Base-by-base conservation (phyloP, 2,329 filamentous ascomycete genomes). In the Claviceps pazoutovae region DNA sequence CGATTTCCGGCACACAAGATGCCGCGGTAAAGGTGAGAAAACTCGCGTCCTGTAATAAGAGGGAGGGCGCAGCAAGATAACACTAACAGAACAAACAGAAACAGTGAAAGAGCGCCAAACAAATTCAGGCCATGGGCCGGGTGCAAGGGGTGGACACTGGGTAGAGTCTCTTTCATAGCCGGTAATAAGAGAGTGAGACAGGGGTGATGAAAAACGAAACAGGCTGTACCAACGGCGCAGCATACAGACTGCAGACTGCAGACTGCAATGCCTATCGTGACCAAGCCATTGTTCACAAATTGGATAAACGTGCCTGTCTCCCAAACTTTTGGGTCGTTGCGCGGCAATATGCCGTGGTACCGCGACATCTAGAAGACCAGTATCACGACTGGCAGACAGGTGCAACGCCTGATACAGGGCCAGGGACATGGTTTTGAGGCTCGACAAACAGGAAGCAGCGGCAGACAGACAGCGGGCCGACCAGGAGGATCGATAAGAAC, bases 91-190 rank as follows among this genome's bases (percentile, higher is more conserved):
- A 43, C 19, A 43, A n/a, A 47, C 26, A 16, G n/a, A 30, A 30
- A 30, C 26, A 30, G 8, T 11, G 41, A 39, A 50, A 43, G 14
- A 49, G 38, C n/a, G 38, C 39, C 43, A 30, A 49, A 46, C 4
- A 53, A 52, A 57, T 52, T 5, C 39, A 13, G 52, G 54, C 51
- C 53, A 53, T 50, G 42, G 53, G 49, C 56, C 51, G 52, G 30
- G 52, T 54, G 52, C 55, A 55, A 53, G 54, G 51, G 50, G 43
- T 48, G 48, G n/a, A 41, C 51, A 46, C 41, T 45, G 36, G 37
- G 48, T 48, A 39, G 44, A 54, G 42, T 7, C 19, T 21, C 39
- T 34, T 26, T 47, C 48, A 51, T 13, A 38, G 46, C 46, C 46
- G 6, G 50, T 19, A 51, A n/a, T 37, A 23, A 21, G 8, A 48